Base-by-base conservation (phyloP, 257 asterid genomes). In the Cynanchum wilfordii region DNA sequence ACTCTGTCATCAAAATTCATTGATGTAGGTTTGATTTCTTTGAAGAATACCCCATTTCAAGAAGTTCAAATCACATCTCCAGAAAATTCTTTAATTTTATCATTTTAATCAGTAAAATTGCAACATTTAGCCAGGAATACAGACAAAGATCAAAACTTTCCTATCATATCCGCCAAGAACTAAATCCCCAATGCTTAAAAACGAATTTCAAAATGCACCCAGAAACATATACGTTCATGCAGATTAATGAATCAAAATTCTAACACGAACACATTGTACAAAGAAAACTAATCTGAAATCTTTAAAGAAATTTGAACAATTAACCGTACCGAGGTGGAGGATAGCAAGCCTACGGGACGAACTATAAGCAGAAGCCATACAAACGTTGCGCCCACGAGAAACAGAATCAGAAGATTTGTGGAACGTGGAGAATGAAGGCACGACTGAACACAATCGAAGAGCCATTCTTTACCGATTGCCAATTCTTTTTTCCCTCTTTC, bases 281-380 rank as follows among this genome's bases (percentile, higher is more conserved):
- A 50, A 0, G 22, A 16, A 50, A 24, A 24, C 33, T 12, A 20
- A 16, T 67, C 13, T 22, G 15, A 0, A 44, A 0, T 11, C 7
- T 10, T 24, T 33, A 33, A 22, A 13, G 29, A 0, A 9, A 13
- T 42, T 73, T 62, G 56, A 54, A 40, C 15, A 75, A 72, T 62
- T 76, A 82, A 79, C 81, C 24, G 85, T 82, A 82, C 54, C 72
- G 52, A 86, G 84, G 16, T 81, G 91, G 78, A 84, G 70, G 45
- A 86, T 81, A 16, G 88, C 85, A 30, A 83, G 56, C 52, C 90
- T 72, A 9, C 88, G 85, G 60, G 88, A 86, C 67, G 80, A 45
- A 71, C 66, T 81, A 30, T 79, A 65, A 56, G 88, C 71, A 70
- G 64, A 79, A 68, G 84, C 71, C 57, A 42, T 10, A 17, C 12